Evolutionary conservation across 2,329 filamentous ascomycete genomes (phyloP), one percentile per base, ranked within the genome.

Genomic region (Zymoseptoria ardabiliae): DNA sequence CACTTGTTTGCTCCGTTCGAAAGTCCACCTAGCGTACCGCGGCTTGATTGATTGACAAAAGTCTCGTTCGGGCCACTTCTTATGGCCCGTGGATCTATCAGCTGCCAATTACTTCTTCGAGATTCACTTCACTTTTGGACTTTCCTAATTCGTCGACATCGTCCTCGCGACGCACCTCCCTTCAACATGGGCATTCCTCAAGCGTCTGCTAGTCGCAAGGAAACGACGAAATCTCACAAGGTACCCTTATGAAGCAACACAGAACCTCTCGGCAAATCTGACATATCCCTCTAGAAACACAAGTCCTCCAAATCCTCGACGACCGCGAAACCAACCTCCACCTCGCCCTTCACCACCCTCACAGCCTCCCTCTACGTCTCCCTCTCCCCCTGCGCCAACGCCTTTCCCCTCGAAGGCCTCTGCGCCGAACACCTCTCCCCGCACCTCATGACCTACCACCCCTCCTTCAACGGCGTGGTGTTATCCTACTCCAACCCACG

Each of bases 361-460:
- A 91, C 88, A 21, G 83, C 90, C 50, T 92, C 92, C 1, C 83
- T 96, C 67, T 92, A 90, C 76, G 82, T 92, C 63, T 84, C 88
- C 1, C 79, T 94, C 63, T 88, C 85, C 63, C 89, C 90, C 10
- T 78, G 84, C 48, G 86, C 87, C 51, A 88, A 90, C 75, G 79
- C 82, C 61, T 82, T 85, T 59, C 88, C 89, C 0, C 76, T 91
- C 64, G 85, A 88, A 66, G 87, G 85, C 60, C 81, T 88, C 62
- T 85, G 87, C 70, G 83, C 86, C 61, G 88, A 92, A 69, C 85
- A 92, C 70, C 82, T 94, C 58, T 85, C 85, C 48, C 88, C 88
- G 9, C 81, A 92, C 6, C 79, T 91, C 50, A 86, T 92, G 69
- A 87, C 85, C 66, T 94, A 92, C 76, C 88, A 90, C 60, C 82